Evolutionary conservation across 805 yeast species (phyloP).

Genomic region (Brettanomyces custersianus): DNA sequence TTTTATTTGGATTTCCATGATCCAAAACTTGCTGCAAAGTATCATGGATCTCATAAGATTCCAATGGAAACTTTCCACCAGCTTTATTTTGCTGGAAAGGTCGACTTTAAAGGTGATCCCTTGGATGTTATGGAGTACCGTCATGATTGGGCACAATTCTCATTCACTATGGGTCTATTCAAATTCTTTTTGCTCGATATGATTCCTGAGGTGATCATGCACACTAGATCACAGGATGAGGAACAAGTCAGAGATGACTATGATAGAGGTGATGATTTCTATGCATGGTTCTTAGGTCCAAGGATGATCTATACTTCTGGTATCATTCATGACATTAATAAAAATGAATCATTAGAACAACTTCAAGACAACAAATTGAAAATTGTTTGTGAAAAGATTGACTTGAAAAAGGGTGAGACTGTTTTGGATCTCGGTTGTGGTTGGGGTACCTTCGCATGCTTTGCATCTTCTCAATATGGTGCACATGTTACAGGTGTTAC

Average conservation of each 20-base stretch:
- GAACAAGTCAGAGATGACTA: constrained; percentile 94
- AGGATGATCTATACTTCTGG: constrained; percentile 93
- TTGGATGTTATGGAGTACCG: constrained; percentile 77
- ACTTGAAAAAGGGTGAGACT: constrained; percentile 59
- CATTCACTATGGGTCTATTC: constrained; percentile 70
- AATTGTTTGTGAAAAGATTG: constrained; percentile 80
- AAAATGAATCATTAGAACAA: constrained; percentile 66
- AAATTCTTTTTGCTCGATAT: constrained; percentile 75
- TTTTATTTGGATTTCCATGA: constrained; percentile 78
- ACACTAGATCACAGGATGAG: constrained; percentile 89
- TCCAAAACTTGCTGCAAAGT: constrained; percentile 55
- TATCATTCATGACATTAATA: constrained; percentile 59
- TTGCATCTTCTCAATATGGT: constrained; percentile 72
- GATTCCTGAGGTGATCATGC: constrained; percentile 90
- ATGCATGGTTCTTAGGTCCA: constrained; percentile 89
- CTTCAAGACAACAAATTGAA: constrained; percentile 87
- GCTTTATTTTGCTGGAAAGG: constrained; percentile 75
- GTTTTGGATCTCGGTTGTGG: constrained; percentile 89
- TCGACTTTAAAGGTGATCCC: constrained; percentile 79
- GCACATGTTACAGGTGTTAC: constrained; percentile 87
- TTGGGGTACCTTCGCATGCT: constrained; percentile 90
- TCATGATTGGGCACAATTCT: constrained; percentile 85
- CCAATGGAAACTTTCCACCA: constrained; percentile 93
- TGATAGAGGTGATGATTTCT: constrained; percentile 94
- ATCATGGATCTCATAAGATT: constrained; percentile 65